phyloP scores from a whole-genome alignment of 805 yeast genomes.

The Wickerhamomyces hampshirensis region DNA sequence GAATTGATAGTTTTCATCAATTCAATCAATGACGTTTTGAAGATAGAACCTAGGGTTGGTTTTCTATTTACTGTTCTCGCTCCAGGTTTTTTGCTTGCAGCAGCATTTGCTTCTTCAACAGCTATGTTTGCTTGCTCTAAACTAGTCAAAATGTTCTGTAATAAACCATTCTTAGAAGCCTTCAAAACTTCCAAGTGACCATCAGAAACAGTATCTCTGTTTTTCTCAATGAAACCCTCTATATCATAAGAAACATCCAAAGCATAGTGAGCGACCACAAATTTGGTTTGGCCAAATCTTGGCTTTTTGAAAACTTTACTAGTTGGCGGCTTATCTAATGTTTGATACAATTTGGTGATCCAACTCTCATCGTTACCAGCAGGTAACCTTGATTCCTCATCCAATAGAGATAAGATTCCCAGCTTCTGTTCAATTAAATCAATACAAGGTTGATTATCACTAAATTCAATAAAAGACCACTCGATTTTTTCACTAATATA shows the following conservation, averaged over 20 bases:
- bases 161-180: slow-evolving; percentile 59
- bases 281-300: slow-evolving; percentile 87
- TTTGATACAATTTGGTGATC: slow-evolving; percentile 84
- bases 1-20: slow-evolving; percentile 90
- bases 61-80: slow-evolving; percentile 54
- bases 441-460: slow-evolving; percentile 96
- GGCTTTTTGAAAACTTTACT: slow-evolving; percentile 83
- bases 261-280: slow-evolving; percentile 90
- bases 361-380: slow-evolving; percentile 91
- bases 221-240: slow-evolving; percentile 94
- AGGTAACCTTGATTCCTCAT: slow-evolving; percentile 93
- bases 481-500: slow-evolving; percentile 88
- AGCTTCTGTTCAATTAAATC: slow-evolving; percentile 82
- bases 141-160: slow-evolving; percentile 59
- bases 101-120: slow-evolving; percentile 25
- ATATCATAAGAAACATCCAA: slow-evolving; percentile 87
- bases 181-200: slow-evolving; percentile 86
- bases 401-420: slow-evolving; percentile 83
- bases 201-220: slow-evolving; percentile 95
- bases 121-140: slow-evolving; percentile 47
- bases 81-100: slow-evolving; percentile 32
- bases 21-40: slow-evolving; percentile 87
- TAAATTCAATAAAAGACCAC: slow-evolving; percentile 94
- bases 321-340: slow-evolving; percentile 74
- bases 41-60: slow-evolving; percentile 93